Conservation (phyloP, 805 yeast genomes). For the Candida nanaspora region DNA sequence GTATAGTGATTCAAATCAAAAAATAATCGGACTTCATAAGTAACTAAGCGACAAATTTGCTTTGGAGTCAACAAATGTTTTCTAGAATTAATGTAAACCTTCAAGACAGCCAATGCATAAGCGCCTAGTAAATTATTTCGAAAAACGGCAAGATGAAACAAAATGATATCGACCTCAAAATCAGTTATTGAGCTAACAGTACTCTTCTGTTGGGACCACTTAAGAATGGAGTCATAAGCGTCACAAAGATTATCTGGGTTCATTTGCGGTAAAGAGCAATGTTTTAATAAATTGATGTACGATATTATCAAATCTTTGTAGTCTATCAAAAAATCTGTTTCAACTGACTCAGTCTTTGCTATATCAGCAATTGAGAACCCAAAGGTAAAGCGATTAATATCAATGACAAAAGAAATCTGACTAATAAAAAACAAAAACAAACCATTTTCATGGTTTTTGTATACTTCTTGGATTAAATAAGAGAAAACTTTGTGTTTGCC, state of each 20-base stretch:
- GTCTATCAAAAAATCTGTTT: constrained; percentile 6
- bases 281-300: constrained; percentile 18
- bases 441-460: constrained; percentile 19
- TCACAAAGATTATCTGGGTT: not conserved
- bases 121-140: constrained; percentile 12
- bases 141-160: constrained; percentile 17
- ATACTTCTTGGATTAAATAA: constrained; percentile 11
- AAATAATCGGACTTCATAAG: not conserved
- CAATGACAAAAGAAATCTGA: constrained; percentile 15
- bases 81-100: constrained; percentile 3
- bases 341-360: constrained; percentile 10
- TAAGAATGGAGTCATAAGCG: no score
- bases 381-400: constrained; percentile 8
- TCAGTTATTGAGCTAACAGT: constrained; percentile 4
- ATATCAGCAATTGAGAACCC: constrained; percentile 13
- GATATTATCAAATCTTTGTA: constrained; percentile 12
- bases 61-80: not conserved
- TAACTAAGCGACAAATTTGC: not conserved
- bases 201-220: not conserved
- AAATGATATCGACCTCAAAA: constrained; percentile 26
- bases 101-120: constrained; percentile 9
- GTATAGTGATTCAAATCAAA: not conserved
- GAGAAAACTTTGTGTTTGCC: constrained; percentile 18
- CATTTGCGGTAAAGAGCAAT: constrained; percentile 3
- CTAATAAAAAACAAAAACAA: constrained; percentile 23